Conservation (phyloP, 352 stramenopile genomes). For the Phytophthora rubi region DNA sequence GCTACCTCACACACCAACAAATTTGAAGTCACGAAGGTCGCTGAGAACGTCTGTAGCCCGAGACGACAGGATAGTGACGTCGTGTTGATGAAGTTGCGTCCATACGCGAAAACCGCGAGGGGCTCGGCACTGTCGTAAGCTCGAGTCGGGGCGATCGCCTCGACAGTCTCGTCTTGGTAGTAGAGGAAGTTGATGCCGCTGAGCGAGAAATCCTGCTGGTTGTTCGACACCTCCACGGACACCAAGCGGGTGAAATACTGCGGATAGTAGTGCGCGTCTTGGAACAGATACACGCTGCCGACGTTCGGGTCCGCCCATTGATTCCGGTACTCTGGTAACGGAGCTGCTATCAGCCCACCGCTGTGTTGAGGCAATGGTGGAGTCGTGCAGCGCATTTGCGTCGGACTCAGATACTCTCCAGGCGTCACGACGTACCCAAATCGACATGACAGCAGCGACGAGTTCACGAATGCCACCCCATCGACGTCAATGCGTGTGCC, state of each 20-base stretch:
- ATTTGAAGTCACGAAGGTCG: slow-evolving; percentile 88
- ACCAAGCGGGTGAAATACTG: slow-evolving; percentile 90
- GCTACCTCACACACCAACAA: slow-evolving; percentile 91
- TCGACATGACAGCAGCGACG: slow-evolving; percentile 81
- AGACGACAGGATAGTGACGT: slow-evolving; percentile 91
- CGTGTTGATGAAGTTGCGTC: slow-evolving; percentile 92
- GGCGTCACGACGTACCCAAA: slow-evolving; percentile 89
- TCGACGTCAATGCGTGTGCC: slow-evolving; percentile 89
- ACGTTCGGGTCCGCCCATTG: slow-evolving; percentile 60
- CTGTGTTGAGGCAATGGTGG: slow-evolving; percentile 72
- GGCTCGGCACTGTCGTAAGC: slow-evolving; percentile 52
- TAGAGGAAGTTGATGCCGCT: slow-evolving; percentile 94
- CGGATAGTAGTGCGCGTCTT: slow-evolving; percentile 85
- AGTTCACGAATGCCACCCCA: slow-evolving; percentile 91
- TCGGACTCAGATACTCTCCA: slow-evolving; percentile 81
- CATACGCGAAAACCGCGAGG: slow-evolving; percentile 73
- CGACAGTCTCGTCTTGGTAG: slow-evolving; percentile 84
- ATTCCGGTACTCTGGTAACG: slow-evolving; percentile 81
- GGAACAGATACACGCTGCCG: slow-evolving; percentile 82
- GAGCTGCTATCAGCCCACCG: slow-evolving; percentile 56
- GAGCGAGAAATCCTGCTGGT: slow-evolving; percentile 95
- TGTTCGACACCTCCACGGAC: slow-evolving; percentile 94
- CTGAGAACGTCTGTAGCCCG: slow-evolving; percentile 73
- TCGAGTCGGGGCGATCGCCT: slow-evolving; percentile 60
- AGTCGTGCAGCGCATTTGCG: slow-evolving; percentile 82